phyloP scores from a whole-genome alignment of 441 rosid species.

The Isatis lusitanica region DNA sequence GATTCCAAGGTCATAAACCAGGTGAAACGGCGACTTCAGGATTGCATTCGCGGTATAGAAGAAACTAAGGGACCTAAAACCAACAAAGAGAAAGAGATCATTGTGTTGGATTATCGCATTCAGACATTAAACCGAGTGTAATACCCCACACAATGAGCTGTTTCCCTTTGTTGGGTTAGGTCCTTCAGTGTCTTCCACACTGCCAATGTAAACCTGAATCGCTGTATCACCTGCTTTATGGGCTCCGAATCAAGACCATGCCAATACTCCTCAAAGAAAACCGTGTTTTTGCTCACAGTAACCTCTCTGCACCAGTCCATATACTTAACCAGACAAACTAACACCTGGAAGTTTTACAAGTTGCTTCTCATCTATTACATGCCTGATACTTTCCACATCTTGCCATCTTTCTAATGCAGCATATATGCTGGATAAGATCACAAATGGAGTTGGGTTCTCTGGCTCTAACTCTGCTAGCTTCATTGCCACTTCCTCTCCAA shows the following conservation, averaged over 20 bases:
- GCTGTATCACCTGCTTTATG: neutral
- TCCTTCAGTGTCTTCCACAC: constrained; percentile 19
- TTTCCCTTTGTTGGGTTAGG: constrained; percentile 10
- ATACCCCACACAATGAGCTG: constrained; percentile 2
- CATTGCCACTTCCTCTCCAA: constrained; percentile 57
- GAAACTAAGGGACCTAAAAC: neutral
- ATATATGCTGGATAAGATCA: constrained; percentile 57
- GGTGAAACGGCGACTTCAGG: neutral
- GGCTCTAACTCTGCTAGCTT: constrained; percentile 54
- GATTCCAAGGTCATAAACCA: neutral
- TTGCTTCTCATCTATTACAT: constrained; percentile 43
- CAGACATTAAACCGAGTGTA: constrained; percentile 16
- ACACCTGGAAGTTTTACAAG: constrained; percentile 44
- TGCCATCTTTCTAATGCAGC: constrained; percentile 56
- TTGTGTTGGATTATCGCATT: constrained; percentile 9
- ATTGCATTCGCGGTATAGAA: neutral
- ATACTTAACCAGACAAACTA: constrained; percentile 42
- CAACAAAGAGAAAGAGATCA: constrained; percentile 14
- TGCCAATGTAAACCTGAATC: neutral
- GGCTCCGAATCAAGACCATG: neutral
- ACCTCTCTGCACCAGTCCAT: neutral
- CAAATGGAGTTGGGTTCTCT: constrained; percentile 51
- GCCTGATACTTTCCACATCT: constrained; percentile 58
- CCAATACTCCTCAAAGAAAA: neutral
- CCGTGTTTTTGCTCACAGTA: neutral